Percentiles rank a stretch among this genome's conserved stretches.
Conservation (phyloP, 2,329 filamentous ascomycete species). For the Epicoccum nigrum region DNA sequence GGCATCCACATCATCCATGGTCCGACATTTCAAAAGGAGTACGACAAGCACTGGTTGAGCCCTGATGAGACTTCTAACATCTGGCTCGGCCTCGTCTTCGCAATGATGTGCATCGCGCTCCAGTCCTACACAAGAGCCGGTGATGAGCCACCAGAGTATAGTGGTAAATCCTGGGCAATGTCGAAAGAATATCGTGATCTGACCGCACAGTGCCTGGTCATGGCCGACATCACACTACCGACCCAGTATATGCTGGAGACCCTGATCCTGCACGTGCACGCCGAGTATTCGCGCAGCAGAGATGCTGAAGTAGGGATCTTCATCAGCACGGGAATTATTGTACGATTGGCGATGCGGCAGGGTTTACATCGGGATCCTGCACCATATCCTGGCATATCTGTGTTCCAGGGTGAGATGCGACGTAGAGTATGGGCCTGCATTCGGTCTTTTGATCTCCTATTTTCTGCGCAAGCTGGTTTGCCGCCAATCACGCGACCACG, state of each 20-base stretch:
- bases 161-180: slow-evolving; percentile 63
- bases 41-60: slow-evolving; percentile 72
- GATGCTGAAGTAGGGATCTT: slow-evolving; percentile 74
- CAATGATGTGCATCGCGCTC: slow-evolving; percentile 77
- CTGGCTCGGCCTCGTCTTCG: slow-evolving; percentile 79
- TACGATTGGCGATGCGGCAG: slow-evolving; percentile 71
- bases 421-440: slow-evolving; percentile 71
- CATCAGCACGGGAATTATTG: slow-evolving; percentile 65
- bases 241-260: slow-evolving; percentile 79
- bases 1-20: slow-evolving; percentile 64
- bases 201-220: slow-evolving; percentile 78
- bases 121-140: slow-evolving; percentile 80
- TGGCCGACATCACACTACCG: slow-evolving; percentile 78
- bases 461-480: slow-evolving; percentile 72
- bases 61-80: slow-evolving; percentile 75
- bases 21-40: slow-evolving; percentile 77
- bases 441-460: slow-evolving; percentile 74
- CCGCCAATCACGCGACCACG: slow-evolving; percentile 72
- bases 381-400: slow-evolving; percentile 73
- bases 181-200: slow-evolving; percentile 67
- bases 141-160: slow-evolving; percentile 80
- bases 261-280: slow-evolving; percentile 75
- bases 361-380: slow-evolving; percentile 80
- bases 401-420: slow-evolving; percentile 76
- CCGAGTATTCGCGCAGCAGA: slow-evolving; percentile 74